Percentiles rank a stretch among this genome's conserved stretches.
phyloP scores from a whole-genome alignment of 176 grass and related monocot species.

The Neostapfia colusana region DNA sequence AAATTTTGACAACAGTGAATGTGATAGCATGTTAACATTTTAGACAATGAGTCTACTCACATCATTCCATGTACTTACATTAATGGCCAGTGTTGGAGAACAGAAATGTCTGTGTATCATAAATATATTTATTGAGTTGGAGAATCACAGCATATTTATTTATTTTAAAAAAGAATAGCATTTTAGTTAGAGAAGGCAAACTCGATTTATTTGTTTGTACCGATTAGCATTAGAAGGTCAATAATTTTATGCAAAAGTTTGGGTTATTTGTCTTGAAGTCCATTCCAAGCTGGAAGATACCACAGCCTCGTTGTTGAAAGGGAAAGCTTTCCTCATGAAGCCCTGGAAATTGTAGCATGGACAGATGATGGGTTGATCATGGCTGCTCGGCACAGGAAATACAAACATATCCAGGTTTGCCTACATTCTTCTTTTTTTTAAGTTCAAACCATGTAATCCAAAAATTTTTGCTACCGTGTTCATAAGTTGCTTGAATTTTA shows the following conservation, averaged over 20 bases:
- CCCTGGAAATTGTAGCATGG: slow-evolving; percentile 70
- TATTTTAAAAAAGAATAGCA: background rate
- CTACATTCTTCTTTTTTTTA: background rate
- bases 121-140: background rate
- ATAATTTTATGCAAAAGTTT: background rate
- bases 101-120: background rate
- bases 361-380: slow-evolving; percentile 75
- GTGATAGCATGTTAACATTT: background rate
- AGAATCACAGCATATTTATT: background rate
- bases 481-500: background rate
- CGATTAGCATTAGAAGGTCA: background rate
- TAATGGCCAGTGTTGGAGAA: background rate
- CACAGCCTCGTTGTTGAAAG: slow-evolving; percentile 80
- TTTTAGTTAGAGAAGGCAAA: background rate
- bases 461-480: background rate
- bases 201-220: background rate
- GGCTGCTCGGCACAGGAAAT: slow-evolving; percentile 66
- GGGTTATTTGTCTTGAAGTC: slow-evolving; percentile 38
- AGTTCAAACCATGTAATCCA: background rate
- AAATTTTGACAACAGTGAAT: background rate
- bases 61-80: background rate
- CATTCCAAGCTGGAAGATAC: slow-evolving; percentile 73
- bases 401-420: slow-evolving; percentile 70
- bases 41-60: background rate
- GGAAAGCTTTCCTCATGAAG: slow-evolving; percentile 64